Conservation (phyloP, 345 rosid species). For the Firmiana major region DNA sequence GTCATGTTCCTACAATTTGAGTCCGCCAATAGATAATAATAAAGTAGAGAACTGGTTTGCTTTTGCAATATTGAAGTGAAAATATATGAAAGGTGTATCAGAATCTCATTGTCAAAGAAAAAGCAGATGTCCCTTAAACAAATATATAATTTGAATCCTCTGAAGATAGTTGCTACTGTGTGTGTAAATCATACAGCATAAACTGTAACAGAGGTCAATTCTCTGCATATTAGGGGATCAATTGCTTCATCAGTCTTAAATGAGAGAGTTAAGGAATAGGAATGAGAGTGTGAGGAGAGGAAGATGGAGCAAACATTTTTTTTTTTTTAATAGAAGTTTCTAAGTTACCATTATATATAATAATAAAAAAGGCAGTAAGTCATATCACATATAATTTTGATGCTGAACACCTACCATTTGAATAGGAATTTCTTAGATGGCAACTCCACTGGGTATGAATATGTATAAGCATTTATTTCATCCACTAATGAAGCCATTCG, state of each 20-base stretch:
- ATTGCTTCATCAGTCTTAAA: not conserved
- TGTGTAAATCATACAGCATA: not conserved
- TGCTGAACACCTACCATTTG: constrained; percentile 56
- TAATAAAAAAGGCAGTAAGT: not conserved
- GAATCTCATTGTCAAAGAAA: not conserved
- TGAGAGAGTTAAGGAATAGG: not conserved
- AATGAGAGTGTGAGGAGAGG: not conserved
- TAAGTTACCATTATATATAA: not conserved
- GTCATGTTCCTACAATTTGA: constrained; percentile 21
- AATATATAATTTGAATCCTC: not conserved
- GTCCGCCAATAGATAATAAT: not conserved
- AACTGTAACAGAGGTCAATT: not conserved
- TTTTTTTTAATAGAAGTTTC: too few species aligned
- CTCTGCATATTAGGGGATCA: not conserved
- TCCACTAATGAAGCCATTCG: constrained; percentile 61
- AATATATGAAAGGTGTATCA: not conserved
- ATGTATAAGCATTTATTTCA: constrained; percentile 80
- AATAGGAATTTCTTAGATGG: constrained; percentile 67
- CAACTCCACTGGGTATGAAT: constrained; percentile 58
- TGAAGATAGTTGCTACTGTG: not conserved
- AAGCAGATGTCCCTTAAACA: not conserved
- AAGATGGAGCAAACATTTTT: too few species aligned
- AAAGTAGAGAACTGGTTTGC: not conserved
- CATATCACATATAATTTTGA: not conserved
- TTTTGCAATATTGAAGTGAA: constrained; percentile 5